These are phyloP conservation scores for Tagetes patula DNA, from an alignment of 129 eudicot species.

Conservation along the genomic window DNA sequence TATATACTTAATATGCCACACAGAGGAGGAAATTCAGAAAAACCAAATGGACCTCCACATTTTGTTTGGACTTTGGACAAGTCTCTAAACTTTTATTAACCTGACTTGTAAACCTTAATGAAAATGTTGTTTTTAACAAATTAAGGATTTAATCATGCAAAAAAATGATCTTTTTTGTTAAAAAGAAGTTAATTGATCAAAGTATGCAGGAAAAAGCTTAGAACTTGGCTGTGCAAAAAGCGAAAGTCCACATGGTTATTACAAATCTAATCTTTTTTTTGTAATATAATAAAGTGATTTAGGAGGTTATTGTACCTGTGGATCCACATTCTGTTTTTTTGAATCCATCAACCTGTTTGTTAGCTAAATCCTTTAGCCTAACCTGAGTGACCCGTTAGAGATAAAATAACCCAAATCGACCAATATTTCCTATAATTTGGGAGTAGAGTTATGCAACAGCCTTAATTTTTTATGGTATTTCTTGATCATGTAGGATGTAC, in stretches of 20 bases:
- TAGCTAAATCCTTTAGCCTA: not conserved
- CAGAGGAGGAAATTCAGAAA: not conserved
- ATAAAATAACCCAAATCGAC: not conserved
- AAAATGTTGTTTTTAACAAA: not conserved
- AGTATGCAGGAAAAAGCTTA: not conserved
- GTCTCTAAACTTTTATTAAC: not conserved
- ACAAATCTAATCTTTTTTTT: not conserved
- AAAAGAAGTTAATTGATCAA: not conserved
- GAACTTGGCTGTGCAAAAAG: not conserved
- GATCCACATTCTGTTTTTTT: not conserved
- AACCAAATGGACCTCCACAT: not conserved
- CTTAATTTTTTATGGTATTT: not conserved
- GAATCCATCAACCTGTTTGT: not conserved
- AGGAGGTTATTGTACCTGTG: not conserved
- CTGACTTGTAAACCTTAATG: not conserved
- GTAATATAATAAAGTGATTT: not conserved
- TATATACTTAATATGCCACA: not conserved
- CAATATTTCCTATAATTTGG: not conserved
- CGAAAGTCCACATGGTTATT: not conserved
- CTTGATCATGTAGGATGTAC: slow-evolving; percentile 64
- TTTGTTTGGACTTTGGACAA: slow-evolving; percentile 1
- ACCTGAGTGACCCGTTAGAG: not conserved
- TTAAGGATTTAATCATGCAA: slow-evolving; percentile 1
- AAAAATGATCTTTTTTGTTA: not conserved
- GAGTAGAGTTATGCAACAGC: not conserved